Percentiles rank a stretch among this genome's conserved stretches.
Conservation (phyloP, 768 basidiomycete species). For the Amanita pallidorosea region DNA sequence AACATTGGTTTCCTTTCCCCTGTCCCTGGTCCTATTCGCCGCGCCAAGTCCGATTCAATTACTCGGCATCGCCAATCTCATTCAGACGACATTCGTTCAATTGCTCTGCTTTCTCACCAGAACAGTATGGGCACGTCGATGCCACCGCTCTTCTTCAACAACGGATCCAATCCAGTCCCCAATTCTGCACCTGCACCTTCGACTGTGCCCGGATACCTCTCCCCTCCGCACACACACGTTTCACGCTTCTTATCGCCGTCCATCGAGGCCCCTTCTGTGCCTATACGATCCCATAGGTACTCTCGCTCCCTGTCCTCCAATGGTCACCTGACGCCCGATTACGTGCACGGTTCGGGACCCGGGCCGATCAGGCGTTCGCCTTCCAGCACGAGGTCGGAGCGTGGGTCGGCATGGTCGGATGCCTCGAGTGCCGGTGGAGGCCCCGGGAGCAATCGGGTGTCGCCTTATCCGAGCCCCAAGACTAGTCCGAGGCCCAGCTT, state of each 20-base stretch:
- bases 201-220: not conserved
- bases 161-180: not conserved
- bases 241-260: slow-evolving; percentile 1
- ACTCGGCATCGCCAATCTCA: slow-evolving; percentile 40
- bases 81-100: slow-evolving; percentile 45
- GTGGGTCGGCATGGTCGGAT: slow-evolving; percentile 24
- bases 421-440: not conserved
- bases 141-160: not conserved
- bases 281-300: not conserved
- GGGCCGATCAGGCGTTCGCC: slow-evolving; percentile 32
- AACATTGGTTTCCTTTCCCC: slow-evolving; percentile 13
- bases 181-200: slow-evolving; percentile 1
- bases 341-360: slow-evolving; percentile 3
- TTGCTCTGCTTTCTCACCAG: slow-evolving; percentile 1
- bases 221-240: not conserved
- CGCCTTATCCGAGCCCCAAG: slow-evolving; percentile 60
- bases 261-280: not conserved
- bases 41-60: slow-evolving; percentile 38
- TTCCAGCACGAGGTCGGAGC: slow-evolving; percentile 28
- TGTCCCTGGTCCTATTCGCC: slow-evolving; percentile 32
- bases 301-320: not conserved
- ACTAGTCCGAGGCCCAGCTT: slow-evolving; percentile 49
- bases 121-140: not conserved
- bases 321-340: slow-evolving; percentile 1
- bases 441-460: slow-evolving; percentile 24